Base-by-base conservation (phyloP, 2,329 filamentous ascomycete species). In the Tolypocladium ophioglossoides region DNA sequence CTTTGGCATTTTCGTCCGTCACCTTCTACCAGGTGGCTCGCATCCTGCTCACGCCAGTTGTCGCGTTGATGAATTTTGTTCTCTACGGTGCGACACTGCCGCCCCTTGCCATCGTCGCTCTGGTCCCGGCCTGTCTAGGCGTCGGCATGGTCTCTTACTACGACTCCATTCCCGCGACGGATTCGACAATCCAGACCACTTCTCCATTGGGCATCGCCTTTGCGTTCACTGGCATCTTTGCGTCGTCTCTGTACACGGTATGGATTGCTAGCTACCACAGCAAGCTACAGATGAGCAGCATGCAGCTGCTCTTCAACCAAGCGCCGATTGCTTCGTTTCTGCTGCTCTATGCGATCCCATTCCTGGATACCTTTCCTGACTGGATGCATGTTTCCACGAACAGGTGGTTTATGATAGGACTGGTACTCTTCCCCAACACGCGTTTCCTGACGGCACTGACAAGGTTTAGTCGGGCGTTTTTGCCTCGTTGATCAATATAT, bases 1-100 rank as follows among this genome's bases (percentile, higher is more conserved):
- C 82, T 1, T 73, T 88, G 46, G 83, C 84, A 34, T 85, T 81
- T 66, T 86, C 83, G 24, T 79, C 79, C 51, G 80, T 87, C 44
- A 84, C 83, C 44, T 87, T 87, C 66, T 87, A 87, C 67, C 84
- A 88, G 66, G 78, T 87, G 50, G 83, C 82, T 5, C 79, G 84
- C 27, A 84, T 87, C 55, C 72, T 87, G 14, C 75, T 87, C 32
- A 87, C 84, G 1, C 85, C 85, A 3, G 77, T 75, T 46, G 83
- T 86, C 22, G 84, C 83, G 5, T 66, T 80, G 18, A 80, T 87
- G 74, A 86, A 87, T 67, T 84, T 74, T 60, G 64, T 83, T 24
- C 71, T 87, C 35, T 85, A 85, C 68, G 68, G 73, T 57, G 72
- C 77, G 30, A 78, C 72, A 0, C 74, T 87, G 12, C 82, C 84